phyloP scores from a whole-genome alignment of 2,329 filamentous ascomycete genomes.

The Aureobasidium sp. region DNA sequence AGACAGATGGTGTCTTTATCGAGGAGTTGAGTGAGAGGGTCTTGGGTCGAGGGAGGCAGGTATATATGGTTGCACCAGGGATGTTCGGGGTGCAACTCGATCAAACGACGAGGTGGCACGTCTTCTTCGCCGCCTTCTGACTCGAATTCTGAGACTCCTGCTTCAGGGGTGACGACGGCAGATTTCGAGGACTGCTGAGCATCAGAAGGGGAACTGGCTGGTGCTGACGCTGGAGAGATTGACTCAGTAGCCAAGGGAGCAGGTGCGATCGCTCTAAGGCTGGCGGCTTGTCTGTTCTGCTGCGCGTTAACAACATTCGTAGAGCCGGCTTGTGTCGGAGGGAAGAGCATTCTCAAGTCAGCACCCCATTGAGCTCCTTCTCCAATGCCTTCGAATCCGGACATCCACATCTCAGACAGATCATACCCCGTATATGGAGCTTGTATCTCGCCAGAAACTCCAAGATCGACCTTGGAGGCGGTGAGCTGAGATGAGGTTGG shows the following conservation, averaged over 20 bases:
- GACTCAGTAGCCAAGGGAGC: background rate
- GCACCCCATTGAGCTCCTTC: background rate
- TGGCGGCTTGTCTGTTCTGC: no score
- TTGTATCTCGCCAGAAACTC: background rate
- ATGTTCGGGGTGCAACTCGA: slow-evolving; percentile 5
- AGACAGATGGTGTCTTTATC: background rate
- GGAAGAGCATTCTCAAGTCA: background rate
- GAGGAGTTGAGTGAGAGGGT: background rate
- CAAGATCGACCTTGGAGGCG: background rate
- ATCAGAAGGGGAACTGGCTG: background rate
- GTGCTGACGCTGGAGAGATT: background rate
- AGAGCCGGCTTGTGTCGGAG: background rate
- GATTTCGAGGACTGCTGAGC: background rate
- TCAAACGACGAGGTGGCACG: background rate
- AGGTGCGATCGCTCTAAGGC: background rate
- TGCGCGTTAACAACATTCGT: background rate
- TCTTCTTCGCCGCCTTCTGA: background rate
- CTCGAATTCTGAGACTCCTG: background rate
- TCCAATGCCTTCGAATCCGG: background rate
- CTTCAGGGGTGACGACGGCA: background rate
- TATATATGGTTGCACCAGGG: slow-evolving; percentile 17
- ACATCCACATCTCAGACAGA: background rate
- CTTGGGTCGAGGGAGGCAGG: slow-evolving; percentile 1
- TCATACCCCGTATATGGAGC: no score
- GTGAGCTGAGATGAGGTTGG: background rate